phyloP scores from a whole-genome alignment of 352 stramenopile species.

The Phytophthora fragariae region DNA sequence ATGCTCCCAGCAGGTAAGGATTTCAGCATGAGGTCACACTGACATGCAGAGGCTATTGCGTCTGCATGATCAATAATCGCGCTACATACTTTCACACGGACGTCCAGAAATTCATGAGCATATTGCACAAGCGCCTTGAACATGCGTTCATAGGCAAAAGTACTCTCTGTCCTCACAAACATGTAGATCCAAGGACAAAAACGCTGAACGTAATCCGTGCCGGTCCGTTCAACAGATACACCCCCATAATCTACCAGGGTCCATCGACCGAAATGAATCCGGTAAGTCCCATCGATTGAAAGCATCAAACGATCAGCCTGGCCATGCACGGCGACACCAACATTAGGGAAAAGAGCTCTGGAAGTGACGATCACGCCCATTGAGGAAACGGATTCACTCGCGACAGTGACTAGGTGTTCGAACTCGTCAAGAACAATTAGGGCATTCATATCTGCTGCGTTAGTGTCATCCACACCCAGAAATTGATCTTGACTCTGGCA shows the following conservation, averaged over 20 bases:
- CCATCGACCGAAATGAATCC: conserved; percentile 15
- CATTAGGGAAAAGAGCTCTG: conserved; percentile 3
- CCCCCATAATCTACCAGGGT: conserved; percentile 12
- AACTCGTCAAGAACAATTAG: conserved; percentile 13
- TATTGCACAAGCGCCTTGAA: conserved; percentile 3
- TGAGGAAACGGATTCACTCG: neutral
- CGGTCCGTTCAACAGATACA: neutral
- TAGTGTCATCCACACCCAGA: neutral
- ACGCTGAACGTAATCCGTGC: conserved; percentile 1
- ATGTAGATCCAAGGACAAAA: conserved; percentile 24
- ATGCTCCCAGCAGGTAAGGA: conserved; percentile 16
- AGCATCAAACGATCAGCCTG: conserved; percentile 1
- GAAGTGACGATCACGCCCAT: conserved; percentile 7
- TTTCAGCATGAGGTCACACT: conserved; percentile 3
- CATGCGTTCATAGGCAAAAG: conserved; percentile 7
- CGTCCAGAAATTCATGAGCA: neutral
- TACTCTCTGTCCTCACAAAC: conserved; percentile 5
- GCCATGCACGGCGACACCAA: neutral
- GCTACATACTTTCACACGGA: neutral
- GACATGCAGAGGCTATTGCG: neutral
- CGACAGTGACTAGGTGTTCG: conserved; percentile 7
- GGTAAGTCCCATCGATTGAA: conserved; percentile 12
- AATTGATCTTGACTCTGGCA: conserved; percentile 5
- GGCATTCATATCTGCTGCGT: conserved; percentile 3
- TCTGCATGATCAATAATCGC: neutral